Base-by-base conservation (phyloP, 768 basidiomycete species). In the Tylopilus cervinicoccineus region DNA sequence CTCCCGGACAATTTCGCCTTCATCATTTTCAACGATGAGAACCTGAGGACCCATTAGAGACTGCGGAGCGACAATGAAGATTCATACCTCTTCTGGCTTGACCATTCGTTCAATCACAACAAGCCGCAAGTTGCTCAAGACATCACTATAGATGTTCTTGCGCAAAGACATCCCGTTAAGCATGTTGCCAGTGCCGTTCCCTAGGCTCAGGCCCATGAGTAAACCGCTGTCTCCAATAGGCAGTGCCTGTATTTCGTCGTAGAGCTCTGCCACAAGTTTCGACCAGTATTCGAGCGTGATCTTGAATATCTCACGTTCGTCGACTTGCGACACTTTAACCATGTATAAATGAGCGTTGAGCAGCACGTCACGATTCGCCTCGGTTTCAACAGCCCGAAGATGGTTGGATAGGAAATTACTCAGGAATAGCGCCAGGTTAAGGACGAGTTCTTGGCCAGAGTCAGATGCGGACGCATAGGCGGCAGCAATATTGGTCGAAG, bases 71-170 rank as follows among this genome's bases (percentile, higher is more conserved):
- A 8, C 32, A 33, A 51, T 36, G 13, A 24, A 32, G 13, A 37
- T 55, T 45, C 78, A 33, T 51, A 93, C 95, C 80, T 99, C 96
- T 68, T 99, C 96, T 5, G 96, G 96, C 67, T 98, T 99, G 55
- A 97, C 96, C 96, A 99, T 99, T 60, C 91, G 81, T 71, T 97
- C 95, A 58, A 98, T 95, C 61, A 99, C 93, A 38, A 98, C 95
- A 51, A 97, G 70, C 37, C 96, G 80, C 58, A 99, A 66, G 66
- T 99, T 96, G 26, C 88, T 93, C 45, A 99, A 73, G 11, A 99
- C 93, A 56, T 98, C 94, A 52, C 85, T 84, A 64, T 98, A 99
- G 51, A 96, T 88, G 65, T 92, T 92, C 77, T 97, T 94, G 58
- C 96, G 75, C 57, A 94, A 65, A 3, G 86, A 80, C 74, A 88